A percentile compares a stretch with the other conserved stretches of the same genome.
Conservation (phyloP, 768 basidiomycete species). For the Termitomyces titanicus region DNA sequence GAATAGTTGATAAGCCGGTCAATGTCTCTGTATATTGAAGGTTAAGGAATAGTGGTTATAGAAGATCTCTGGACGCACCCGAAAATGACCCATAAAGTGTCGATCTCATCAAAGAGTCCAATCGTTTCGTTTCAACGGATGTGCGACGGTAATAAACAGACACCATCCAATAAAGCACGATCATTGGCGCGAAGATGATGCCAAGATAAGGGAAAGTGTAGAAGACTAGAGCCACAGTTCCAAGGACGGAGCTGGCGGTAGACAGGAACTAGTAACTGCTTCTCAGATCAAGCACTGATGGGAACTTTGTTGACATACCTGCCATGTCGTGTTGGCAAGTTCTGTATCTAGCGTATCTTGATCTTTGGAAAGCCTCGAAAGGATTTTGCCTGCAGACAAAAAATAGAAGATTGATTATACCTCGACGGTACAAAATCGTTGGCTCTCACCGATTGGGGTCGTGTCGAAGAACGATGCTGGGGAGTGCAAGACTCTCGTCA, state of each 20-base stretch:
- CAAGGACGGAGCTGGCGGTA: slow-evolving; percentile 42
- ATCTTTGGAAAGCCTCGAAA: slow-evolving; percentile 58
- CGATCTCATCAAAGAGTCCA: slow-evolving; percentile 63
- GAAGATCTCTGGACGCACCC: slow-evolving; percentile 28
- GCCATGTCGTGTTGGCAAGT: slow-evolving; percentile 43
- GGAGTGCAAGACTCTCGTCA: slow-evolving; percentile 54
- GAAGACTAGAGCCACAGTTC: slow-evolving; percentile 56
- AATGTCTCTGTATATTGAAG: slow-evolving; percentile 41
- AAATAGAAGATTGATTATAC: neutral
- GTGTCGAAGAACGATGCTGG: slow-evolving; percentile 70
- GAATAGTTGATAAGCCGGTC: slow-evolving; percentile 60
- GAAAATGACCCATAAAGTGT: slow-evolving; percentile 53
- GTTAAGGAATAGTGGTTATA: neutral
- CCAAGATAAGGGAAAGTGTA: slow-evolving; percentile 68
- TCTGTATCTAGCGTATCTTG: slow-evolving; percentile 54
- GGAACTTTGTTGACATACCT: slow-evolving; percentile 25
- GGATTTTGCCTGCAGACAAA: slow-evolving; percentile 42
- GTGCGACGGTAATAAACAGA: slow-evolving; percentile 57
- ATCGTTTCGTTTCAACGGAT: slow-evolving; percentile 60
- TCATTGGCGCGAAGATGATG: slow-evolving; percentile 55
- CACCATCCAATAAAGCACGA: slow-evolving; percentile 46
- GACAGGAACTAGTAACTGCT: slow-evolving; percentile 31
- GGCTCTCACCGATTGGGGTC: slow-evolving; percentile 53
- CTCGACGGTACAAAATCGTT: neutral
- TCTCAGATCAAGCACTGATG: neutral